These are phyloP conservation scores for Aegilops longissima DNA, from an alignment of 176 grass and related monocot genomes.

Conservation along the genomic window DNA sequence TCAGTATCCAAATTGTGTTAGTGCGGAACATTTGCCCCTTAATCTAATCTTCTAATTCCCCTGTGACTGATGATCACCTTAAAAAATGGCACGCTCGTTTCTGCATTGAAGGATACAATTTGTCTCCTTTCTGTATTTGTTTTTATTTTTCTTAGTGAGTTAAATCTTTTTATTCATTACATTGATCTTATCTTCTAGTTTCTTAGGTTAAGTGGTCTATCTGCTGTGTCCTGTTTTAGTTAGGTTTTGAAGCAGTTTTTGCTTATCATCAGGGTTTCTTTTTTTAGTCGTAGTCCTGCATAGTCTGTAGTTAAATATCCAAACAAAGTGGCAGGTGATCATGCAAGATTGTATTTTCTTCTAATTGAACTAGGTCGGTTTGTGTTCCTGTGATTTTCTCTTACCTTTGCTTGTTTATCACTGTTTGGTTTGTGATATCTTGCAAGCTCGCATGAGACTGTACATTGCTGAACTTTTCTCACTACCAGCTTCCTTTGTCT, in stretches of 20 bases:
- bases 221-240: not conserved
- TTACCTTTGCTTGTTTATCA: not conserved
- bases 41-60: too few relatives aligned
- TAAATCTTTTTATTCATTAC: not conserved
- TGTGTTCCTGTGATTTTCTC: too few relatives aligned
- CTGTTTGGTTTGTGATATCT: not conserved
- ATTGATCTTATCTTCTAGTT: not conserved
- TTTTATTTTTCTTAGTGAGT: not conserved
- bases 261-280: not conserved
- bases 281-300: not conserved
- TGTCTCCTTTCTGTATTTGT: not conserved
- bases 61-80: not conserved
- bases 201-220: not conserved
- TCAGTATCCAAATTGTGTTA: not conserved
- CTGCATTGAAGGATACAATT: not conserved
- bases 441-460: not conserved
- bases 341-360: not conserved
- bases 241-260: not conserved
- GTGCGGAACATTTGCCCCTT: not conserved
- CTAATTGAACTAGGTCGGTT: not conserved
- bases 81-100: not conserved
- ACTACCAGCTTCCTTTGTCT: not conserved
- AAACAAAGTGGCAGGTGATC: not conserved
- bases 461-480: not conserved
- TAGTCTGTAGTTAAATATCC: not conserved